A percentile compares a stretch with the other conserved stretches of the same genome.
phyloP scores from a whole-genome alignment of 371 early-diverging fungal species.

The Parasitella parasitica region DNA sequence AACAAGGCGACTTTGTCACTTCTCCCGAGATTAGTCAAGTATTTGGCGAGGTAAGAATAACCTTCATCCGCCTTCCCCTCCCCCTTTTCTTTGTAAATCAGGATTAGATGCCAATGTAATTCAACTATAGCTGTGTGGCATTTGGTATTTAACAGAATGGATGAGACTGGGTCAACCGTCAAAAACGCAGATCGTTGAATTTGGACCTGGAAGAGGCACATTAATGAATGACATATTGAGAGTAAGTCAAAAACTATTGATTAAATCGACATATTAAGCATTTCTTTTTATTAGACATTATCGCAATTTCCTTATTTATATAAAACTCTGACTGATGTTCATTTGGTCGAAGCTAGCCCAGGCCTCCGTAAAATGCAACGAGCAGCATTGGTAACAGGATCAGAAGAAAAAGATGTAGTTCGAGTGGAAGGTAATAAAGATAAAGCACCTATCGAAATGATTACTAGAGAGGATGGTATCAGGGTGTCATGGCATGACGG shows the following conservation, averaged over 20 bases:
- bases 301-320: conserved; percentile 68
- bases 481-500: conserved; percentile 73
- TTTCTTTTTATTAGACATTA: conserved; percentile 42
- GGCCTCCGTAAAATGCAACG: conserved; percentile 73
- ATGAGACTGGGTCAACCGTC: conserved; percentile 57
- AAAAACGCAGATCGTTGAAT: conserved; percentile 76
- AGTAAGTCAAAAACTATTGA: conserved; percentile 31
- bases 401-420: conserved; percentile 41
- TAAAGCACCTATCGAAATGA: conserved; percentile 28
- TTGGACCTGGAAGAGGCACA: conserved; percentile 96
- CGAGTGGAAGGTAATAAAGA: conserved; percentile 29
- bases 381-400: conserved; percentile 44
- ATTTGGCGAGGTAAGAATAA: conserved; percentile 85
- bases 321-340: conserved; percentile 62
- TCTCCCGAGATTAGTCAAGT: conserved; percentile 97
- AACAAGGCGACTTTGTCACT: conserved; percentile 92
- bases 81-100: no score
- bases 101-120: no score
- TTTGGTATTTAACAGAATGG: conserved; percentile 84
- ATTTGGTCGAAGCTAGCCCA: conserved; percentile 86
- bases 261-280: not conserved
- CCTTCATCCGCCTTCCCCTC: no score
- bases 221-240: conserved; percentile 91
- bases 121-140: conserved; percentile 71
- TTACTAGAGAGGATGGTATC: conserved; percentile 53